Evolutionary conservation across 495 filamentous ascomycete species (phyloP).

Genomic region (Hyaloscypha bicolor): DNA sequence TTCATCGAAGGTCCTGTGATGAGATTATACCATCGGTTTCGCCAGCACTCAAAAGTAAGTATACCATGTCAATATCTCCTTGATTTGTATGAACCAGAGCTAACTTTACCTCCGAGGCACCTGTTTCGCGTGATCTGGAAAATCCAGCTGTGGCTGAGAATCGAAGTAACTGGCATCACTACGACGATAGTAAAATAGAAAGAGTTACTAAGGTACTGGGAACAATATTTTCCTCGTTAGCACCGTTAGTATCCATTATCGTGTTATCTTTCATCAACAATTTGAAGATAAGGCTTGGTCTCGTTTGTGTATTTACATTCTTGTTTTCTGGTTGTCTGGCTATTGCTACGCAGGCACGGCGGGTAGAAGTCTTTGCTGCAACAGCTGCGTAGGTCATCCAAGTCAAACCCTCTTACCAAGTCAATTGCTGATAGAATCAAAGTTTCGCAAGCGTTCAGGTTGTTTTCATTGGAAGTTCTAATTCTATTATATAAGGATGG

Average conservation of each 20-base stretch:
- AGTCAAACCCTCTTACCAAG: too few species aligned
- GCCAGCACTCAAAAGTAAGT: conserved; percentile 10
- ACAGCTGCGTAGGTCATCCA: too few species aligned
- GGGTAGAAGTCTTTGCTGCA: too few species aligned
- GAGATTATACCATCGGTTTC: conserved; percentile 12
- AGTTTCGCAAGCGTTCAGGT: conserved; percentile 21
- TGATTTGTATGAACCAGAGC: background rate
- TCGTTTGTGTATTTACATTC: conserved; percentile 16
- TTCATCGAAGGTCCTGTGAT: conserved; percentile 12
- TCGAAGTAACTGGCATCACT: conserved; percentile 12
- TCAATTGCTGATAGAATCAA: background rate
- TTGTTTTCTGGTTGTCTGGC: conserved; percentile 11
- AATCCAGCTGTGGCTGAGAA: conserved; percentile 6
- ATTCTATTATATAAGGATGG: conserved; percentile 11
- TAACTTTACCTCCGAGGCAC: conserved; percentile 11
- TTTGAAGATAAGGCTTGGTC: conserved; percentile 7
- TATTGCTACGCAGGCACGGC: conserved; percentile 13
- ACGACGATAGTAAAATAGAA: conserved; percentile 6
- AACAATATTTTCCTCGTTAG: conserved; percentile 13
- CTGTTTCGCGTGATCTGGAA: conserved; percentile 9
- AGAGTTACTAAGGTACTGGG: conserved; percentile 8
- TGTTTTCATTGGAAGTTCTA: conserved; percentile 16
- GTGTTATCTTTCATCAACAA: conserved; percentile 8
- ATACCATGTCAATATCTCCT: background rate
- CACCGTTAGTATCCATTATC: conserved; percentile 16